A percentile compares a stretch with the other conserved stretches of the same genome.
phyloP scores from a whole-genome alignment of 257 asterid species.

The Solanum paucissectum region DNA sequence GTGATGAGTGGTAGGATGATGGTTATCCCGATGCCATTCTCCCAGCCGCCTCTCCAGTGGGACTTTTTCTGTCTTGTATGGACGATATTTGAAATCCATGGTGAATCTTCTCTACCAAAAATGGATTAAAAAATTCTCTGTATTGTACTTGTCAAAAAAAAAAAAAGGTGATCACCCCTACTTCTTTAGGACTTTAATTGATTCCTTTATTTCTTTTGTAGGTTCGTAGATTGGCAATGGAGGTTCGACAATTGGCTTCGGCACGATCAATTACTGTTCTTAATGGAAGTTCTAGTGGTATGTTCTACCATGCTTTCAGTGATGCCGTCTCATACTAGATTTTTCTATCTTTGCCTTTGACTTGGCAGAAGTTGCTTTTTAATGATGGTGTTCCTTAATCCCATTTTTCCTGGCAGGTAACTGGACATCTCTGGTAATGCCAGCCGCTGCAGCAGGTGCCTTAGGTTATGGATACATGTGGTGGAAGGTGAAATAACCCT shows the following conservation, averaged over 20 bases:
- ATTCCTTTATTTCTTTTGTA: constrained; percentile 11
- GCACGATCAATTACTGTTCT: constrained; percentile 53
- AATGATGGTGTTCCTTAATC: neutral
- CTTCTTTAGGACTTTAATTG: neutral
- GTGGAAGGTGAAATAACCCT: constrained; percentile 65
- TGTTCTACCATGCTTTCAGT: neutral
- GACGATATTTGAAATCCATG: no score
- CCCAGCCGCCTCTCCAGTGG: no score
- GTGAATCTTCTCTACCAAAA: no score
- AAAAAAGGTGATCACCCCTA: neutral
- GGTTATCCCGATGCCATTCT: no score
- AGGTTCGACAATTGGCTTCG: constrained; percentile 55
- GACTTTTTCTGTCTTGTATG: no score
- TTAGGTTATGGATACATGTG: constrained; percentile 95
- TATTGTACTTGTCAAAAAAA: no score
- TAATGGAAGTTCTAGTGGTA: constrained; percentile 53
- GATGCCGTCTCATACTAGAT: neutral
- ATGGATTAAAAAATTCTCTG: no score
- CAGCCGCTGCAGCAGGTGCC: constrained; percentile 77
- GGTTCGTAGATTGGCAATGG: constrained; percentile 72
- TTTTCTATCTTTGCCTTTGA: neutral
- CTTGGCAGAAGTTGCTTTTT: neutral
- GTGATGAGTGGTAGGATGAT: no score
- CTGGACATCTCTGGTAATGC: constrained; percentile 38
- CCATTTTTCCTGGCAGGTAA: constrained; percentile 28